These are phyloP conservation scores for Nepenthes mirabilis DNA, from an alignment of 148 eudicot genomes.

Conservation along the genomic window DNA sequence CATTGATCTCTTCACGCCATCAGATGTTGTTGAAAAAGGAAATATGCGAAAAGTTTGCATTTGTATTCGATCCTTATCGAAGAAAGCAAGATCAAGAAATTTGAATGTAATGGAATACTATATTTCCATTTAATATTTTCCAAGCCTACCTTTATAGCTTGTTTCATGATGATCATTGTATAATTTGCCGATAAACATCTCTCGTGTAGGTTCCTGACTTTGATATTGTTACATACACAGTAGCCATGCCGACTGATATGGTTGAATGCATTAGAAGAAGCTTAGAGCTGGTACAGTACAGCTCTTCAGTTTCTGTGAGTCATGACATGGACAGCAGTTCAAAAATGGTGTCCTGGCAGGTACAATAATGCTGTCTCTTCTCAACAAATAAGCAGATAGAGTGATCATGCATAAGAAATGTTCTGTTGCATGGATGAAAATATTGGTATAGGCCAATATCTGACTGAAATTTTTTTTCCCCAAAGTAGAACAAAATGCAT, in stretches of 20 bases:
- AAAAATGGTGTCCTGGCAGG: constrained; percentile 25
- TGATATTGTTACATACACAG: constrained; percentile 50
- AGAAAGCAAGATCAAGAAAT: constrained; percentile 40
- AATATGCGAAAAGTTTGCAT: constrained; percentile 74
- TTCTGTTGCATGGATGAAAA: too few relatives aligned
- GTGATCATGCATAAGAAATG: not conserved
- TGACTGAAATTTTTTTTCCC: too few relatives aligned
- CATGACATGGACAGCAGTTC: constrained; percentile 20
- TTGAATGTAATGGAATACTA: constrained; percentile 13
- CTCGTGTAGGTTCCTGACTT: constrained; percentile 61
- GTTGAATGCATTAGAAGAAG: constrained; percentile 53
- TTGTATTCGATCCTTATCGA: constrained; percentile 66
- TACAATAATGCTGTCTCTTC: constrained; percentile 9
- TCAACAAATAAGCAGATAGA: not conserved
- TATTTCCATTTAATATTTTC: not conserved
- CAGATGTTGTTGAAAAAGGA: constrained; percentile 79
- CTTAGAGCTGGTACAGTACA: constrained; percentile 51
- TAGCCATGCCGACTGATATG: constrained; percentile 72
- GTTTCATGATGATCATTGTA: not conserved
- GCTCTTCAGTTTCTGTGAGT: constrained; percentile 24
- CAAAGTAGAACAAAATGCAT: too few relatives aligned
- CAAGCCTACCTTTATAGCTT: not conserved
- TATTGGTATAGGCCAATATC: too few relatives aligned
- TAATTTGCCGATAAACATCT: not conserved
- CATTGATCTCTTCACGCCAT: constrained; percentile 74